phyloP scores from a whole-genome alignment of 345 rosid species.

The Populus deltoides region DNA sequence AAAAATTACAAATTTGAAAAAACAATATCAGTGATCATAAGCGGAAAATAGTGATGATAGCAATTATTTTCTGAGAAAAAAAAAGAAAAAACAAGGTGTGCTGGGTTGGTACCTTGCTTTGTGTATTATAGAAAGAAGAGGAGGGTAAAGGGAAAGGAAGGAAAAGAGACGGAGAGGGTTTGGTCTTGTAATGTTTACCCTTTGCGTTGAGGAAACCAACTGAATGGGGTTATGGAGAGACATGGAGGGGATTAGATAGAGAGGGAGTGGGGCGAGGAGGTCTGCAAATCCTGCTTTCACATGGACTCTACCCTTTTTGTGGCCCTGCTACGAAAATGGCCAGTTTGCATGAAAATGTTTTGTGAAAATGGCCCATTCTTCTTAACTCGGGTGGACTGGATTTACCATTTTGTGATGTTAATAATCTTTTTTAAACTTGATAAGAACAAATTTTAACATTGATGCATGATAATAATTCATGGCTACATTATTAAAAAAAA shows the following conservation, averaged over 20 bases:
- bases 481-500: too few species aligned
- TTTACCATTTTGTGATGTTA: neutral
- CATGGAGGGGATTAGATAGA: neutral
- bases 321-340: neutral
- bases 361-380: neutral
- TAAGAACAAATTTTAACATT: too few species aligned
- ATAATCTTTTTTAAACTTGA: too few species aligned
- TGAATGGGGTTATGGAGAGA: neutral
- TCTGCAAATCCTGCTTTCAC: neutral
- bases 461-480: too few species aligned
- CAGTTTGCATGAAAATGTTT: neutral
- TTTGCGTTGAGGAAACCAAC: slow-evolving; percentile 1
- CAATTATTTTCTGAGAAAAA: neutral
- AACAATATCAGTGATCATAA: neutral
- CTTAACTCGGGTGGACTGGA: neutral
- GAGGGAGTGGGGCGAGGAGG: neutral
- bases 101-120: neutral
- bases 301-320: neutral
- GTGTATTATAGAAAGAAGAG: neutral
- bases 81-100: neutral
- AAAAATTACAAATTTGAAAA: neutral
- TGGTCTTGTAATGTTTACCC: neutral
- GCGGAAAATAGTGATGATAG: neutral
- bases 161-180: neutral
- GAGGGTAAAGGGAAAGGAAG: neutral